Base-by-base conservation (phyloP, 2,329 filamentous ascomycete genomes). In the Teratosphaeriaceae sp. region DNA sequence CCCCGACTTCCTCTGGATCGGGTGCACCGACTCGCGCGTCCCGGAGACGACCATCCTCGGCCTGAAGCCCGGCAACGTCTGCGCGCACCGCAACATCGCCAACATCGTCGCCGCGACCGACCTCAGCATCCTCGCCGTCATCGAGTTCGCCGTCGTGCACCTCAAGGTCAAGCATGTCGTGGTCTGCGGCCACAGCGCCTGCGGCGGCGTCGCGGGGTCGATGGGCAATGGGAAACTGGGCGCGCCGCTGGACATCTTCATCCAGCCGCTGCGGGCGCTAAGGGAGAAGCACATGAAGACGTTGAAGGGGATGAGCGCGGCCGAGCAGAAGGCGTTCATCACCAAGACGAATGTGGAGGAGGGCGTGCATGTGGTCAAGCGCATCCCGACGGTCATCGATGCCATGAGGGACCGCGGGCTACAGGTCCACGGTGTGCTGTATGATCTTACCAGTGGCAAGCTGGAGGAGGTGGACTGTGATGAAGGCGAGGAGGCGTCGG, bases 31-130 rank as follows among this genome's bases (percentile, higher is more conserved):
- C 70, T 87, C 82, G 29, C 84, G 88, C 51, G 82, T 86, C 53
- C 87, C 88, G 1, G 88, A 92, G 66, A 90, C 85, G 4, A 88
- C 82, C 38, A 76, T 94, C 58, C 76, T 89, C 21, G 82, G 84
- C 57, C 74, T 88, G 45, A 75, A 86, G 58, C 85, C 87, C 2
- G 87, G 88, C 46, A 86, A 94, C 56, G 81, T 94, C 53, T 94
- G 94, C 64, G 84, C 88, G 40, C 87, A 94, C 72, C 84, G 88
- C 62, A 94, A 94, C 71, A 89, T 94, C 63, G 87, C 85, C 65
- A 94, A 94, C 70, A 79, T 90, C 58, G 69, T 94, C 50, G 79
- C 80, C 44, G 71, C 80, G 16, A 80, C 79, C 55, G 88, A 94
- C 63, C 76, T 90, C 63, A 86, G 79, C 68, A 80, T 81, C 24